A percentile compares a stretch with the other conserved stretches of the same genome.
Conservation (phyloP, 2,329 filamentous ascomycete genomes). For the Ophiostoma sp. region DNA sequence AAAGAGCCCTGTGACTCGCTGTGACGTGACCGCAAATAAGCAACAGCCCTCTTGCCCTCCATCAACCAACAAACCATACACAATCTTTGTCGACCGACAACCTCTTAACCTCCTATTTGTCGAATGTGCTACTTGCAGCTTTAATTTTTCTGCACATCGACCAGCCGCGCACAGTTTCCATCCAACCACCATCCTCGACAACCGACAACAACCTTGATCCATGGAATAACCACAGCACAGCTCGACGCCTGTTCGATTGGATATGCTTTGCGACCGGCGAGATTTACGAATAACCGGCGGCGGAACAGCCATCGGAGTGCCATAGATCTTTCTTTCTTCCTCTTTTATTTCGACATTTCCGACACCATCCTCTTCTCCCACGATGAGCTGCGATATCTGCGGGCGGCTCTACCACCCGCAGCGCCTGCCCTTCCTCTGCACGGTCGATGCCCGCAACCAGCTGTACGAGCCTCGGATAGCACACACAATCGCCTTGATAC, state of each 20-base stretch:
- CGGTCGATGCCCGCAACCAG: constrained; percentile 67
- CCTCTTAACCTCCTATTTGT: neutral
- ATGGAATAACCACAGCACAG: neutral
- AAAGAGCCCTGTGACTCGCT: constrained; percentile 19
- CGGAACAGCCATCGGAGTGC: constrained; percentile 19
- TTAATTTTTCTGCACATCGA: neutral
- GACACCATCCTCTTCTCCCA: neutral
- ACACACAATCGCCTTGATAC: constrained; percentile 59
- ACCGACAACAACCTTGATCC: neutral
- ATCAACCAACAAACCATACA: neutral
- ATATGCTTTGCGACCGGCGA: constrained; percentile 19
- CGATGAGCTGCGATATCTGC: constrained; percentile 72
- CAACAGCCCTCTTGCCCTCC: neutral
- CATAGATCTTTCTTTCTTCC: neutral
- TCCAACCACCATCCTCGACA: neutral
- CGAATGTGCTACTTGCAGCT: neutral
- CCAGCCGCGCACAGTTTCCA: neutral
- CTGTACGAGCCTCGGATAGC: constrained; percentile 66
- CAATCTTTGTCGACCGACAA: neutral
- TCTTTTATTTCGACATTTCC: neutral
- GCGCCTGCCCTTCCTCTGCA: constrained; percentile 65
- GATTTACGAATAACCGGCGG: constrained; percentile 6
- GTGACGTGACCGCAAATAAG: constrained; percentile 24
- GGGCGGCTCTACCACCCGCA: constrained; percentile 54
- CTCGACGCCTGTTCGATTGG: constrained; percentile 5